Evolutionary conservation across 352 stramenopile species (phyloP), one percentile per base, ranked within the genome.

Genomic region (Elongisporangium senticosum): DNA sequence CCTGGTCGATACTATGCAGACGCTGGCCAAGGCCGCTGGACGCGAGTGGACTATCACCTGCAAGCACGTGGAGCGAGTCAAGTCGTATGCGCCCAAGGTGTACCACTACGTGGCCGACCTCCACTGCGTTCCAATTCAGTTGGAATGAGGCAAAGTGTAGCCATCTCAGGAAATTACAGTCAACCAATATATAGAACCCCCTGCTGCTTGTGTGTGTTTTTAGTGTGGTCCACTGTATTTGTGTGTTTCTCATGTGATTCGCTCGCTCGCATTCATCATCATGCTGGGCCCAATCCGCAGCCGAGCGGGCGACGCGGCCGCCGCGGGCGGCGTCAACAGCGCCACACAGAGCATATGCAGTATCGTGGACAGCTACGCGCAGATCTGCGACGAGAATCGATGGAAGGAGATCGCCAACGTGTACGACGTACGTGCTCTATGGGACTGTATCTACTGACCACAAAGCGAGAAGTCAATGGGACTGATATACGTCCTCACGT

Each of bases 11-110:
- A 75, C 78, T 33, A 81, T 95, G 50, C 24, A 55, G 2, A 33
- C 63, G 37, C 63, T 97, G 2, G 83, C 78, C 0, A 50, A 64
- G 22, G 55, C 69, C n/a, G 63, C 62, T 22, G 79, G 75, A 5
- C 88, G 84, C 49, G 51, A 59, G 39, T 96, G 86, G 87, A 65
- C 43, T 13, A 86, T 97, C 53, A 78, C 85, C 53, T 95, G 86
- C 57, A 64, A 77, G 28, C 88, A 97, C 61, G 74, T 97, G 4
- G 90, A 97, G 71, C 74, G 74, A 37, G 92, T 98, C 62, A 98
- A 98, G 69, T 95, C 79, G 52, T 98, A 97, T 63, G 90, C 91
- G 15, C 92, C 92, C 0, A 90, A 90, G 57, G 87, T 98, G 26
- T 74, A 91, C 57, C 92, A 98, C 60, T 56, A 95, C 15, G 92